Evolutionary conservation across 163 green algal genomes (phyloP), one percentile per base, ranked within the genome.

Genomic region (Scenedesmus sp.): DNA sequence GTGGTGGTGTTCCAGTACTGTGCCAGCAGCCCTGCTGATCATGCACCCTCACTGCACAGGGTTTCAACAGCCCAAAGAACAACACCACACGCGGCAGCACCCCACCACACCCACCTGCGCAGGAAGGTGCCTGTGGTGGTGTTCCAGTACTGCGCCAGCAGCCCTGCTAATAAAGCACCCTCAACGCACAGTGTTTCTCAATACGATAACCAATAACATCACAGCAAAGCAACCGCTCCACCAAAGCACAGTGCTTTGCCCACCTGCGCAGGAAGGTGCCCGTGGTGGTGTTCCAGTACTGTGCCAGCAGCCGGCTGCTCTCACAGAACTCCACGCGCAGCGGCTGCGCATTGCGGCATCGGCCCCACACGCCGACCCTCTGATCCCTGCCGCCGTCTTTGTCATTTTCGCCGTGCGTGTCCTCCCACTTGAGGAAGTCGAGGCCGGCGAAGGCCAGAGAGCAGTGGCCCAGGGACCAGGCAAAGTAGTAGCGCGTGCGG

Each of bases 401-500:
- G 4, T 77, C 84, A 23, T 34, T 60, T 6, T 73, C 52, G 26
- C 52, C 66, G 62, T 34, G 46, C 1, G 76, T 23, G 13, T 46
- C 6, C 7, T 89, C 82, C 82, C 91, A 96, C 18, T 94, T 95
- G 15, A 96, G 92, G 92, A 97, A 99, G 92, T 96, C 96, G 52
- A 98, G 92, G 66, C 97, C 97, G 2, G 94, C 94, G 10, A 98
- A 94, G 16, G 96, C 96, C 34, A 98, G 93, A 13, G 81, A 92
- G 1, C 95, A 91, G 91, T 99, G 96, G 2, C 95, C 94, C 6
- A 98, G 90, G 7, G 94, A 93, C 97, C 97, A 99, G 10, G 94
- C 97, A 94, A 99, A 99, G 94, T 98, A 98, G 94, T 99, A 99
- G 54, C 96, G 96, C 70, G 95, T 93, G 23, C 97, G 94, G 90